phyloP scores from a whole-genome alignment of 129 eudicot species.

The Smallanthus sonchifolius region DNA sequence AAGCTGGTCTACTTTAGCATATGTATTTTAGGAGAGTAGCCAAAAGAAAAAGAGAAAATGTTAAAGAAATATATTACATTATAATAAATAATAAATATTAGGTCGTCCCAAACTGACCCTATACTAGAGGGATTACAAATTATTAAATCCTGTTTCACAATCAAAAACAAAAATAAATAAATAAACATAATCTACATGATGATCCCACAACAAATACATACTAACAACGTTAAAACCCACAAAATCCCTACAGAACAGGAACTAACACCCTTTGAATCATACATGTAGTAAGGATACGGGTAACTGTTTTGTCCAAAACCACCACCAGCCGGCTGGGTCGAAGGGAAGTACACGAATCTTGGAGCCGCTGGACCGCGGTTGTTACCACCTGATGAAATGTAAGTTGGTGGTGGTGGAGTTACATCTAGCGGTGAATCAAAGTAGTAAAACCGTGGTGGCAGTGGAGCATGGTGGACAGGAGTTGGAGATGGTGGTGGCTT shows the following conservation, averaged over 20 bases:
- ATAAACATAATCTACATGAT: not conserved
- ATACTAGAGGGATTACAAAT: not conserved
- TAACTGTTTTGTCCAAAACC: constrained; percentile 25
- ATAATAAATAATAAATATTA: not conserved
- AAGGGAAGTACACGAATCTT: constrained; percentile 32
- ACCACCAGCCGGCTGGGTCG: constrained; percentile 17
- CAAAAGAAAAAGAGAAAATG: too few relatives aligned
- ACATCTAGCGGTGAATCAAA: constrained; percentile 22
- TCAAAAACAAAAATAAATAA: not conserved
- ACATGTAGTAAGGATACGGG: constrained; percentile 47
- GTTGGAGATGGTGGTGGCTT: constrained; percentile 12
- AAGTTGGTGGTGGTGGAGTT: constrained; percentile 41
- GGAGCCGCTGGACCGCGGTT: constrained; percentile 40
- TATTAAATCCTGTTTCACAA: not conserved
- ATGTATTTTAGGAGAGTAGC: too few relatives aligned
- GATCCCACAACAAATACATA: not conserved
- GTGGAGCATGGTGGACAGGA: constrained; percentile 35
- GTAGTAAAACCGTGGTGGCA: constrained; percentile 39
- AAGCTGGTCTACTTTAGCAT: too few relatives aligned
- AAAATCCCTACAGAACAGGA: not conserved
- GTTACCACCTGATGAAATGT: constrained; percentile 21
- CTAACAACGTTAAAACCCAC: constrained; percentile 2
- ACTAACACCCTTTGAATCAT: constrained; percentile 37
- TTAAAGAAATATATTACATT: not conserved
- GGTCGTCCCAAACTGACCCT: not conserved